Conservation (phyloP, 768 basidiomycete species). For the Suillus americanus region DNA sequence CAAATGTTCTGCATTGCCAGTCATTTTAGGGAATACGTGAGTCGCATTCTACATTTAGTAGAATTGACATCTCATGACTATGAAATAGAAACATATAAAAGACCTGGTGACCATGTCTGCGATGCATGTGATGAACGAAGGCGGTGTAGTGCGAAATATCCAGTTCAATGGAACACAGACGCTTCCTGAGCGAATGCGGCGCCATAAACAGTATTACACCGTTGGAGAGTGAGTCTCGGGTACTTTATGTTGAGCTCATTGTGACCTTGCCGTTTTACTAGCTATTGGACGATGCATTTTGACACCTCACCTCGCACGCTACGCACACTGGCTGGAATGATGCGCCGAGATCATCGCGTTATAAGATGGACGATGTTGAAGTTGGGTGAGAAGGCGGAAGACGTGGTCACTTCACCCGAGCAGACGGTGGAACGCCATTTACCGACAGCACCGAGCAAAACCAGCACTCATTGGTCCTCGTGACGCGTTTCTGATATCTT, state of each 20-base stretch:
- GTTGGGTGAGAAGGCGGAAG: constrained; percentile 70
- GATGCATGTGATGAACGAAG: constrained; percentile 66
- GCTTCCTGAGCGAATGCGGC: constrained; percentile 73
- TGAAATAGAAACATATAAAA: constrained; percentile 67
- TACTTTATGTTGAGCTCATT: not conserved
- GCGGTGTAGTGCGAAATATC: constrained; percentile 81
- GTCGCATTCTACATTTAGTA: constrained; percentile 23
- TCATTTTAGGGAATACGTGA: constrained; percentile 72
- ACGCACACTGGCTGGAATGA: constrained; percentile 57
- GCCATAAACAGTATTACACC: constrained; percentile 53
- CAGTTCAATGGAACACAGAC: constrained; percentile 72
- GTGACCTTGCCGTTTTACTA: constrained; percentile 30
- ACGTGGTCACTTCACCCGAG: constrained; percentile 56
- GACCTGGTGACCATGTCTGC: constrained; percentile 72
- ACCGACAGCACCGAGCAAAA: not conserved
- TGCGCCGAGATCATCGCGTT: constrained; percentile 81
- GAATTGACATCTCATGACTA: not conserved
- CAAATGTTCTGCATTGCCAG: constrained; percentile 82
- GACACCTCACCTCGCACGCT: constrained; percentile 79
- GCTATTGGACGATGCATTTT: constrained; percentile 91
- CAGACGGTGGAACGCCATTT: constrained; percentile 35
- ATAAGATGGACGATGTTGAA: constrained; percentile 82
- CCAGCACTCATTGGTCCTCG: not conserved
- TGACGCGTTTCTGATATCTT: not conserved
- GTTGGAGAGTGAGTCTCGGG: constrained; percentile 70